These are phyloP conservation scores for Gossypium australe DNA, from an alignment of 345 rosid genomes.

Conservation along the genomic window DNA sequence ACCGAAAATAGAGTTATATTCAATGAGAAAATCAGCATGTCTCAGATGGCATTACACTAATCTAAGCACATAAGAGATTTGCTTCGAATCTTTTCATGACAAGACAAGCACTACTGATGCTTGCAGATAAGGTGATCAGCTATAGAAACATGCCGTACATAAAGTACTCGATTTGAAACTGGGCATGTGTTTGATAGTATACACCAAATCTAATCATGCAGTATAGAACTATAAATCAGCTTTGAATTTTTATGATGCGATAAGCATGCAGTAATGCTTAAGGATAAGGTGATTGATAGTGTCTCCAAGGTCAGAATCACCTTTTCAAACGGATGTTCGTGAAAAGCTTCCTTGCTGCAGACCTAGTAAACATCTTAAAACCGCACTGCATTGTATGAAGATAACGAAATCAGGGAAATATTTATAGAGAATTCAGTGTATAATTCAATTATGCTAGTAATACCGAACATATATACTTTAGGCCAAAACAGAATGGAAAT, in stretches of 20 bases:
- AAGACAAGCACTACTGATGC: too few relatives aligned
- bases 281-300: background rate
- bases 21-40: background rate
- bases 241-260: background rate
- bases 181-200: too few relatives aligned
- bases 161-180: too few relatives aligned
- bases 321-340: constrained; percentile 80
- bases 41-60: background rate
- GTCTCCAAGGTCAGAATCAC: constrained; percentile 25
- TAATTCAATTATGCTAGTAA: background rate
- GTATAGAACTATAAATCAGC: too few relatives aligned
- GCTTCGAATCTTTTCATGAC: too few relatives aligned
- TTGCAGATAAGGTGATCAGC: too few relatives aligned
- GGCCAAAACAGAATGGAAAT: background rate
- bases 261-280: background rate
- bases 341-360: constrained; percentile 76
- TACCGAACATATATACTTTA: background rate
- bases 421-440: background rate
- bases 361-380: constrained; percentile 2
- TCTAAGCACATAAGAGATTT: background rate
- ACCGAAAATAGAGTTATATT: too few relatives aligned
- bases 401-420: constrained; percentile 10
- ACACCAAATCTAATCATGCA: too few relatives aligned
- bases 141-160: too few relatives aligned
- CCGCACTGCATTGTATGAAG: constrained; percentile 45